phyloP scores from a whole-genome alignment of 1,139 yeast species.

The Blastobotrys illinoisensis region DNA sequence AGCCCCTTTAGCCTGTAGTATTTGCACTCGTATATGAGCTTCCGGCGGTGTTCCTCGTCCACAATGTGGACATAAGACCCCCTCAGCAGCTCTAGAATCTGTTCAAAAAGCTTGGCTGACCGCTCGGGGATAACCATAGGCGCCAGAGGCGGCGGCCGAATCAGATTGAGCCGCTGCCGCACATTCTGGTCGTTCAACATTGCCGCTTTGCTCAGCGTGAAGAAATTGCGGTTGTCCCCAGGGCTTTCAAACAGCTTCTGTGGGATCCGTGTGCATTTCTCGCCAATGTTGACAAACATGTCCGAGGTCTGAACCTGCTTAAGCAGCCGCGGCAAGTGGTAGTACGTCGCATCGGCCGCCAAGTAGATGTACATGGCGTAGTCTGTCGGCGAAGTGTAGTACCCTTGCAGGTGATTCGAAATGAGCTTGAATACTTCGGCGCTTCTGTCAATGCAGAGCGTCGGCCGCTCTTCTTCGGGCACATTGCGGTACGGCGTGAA shows the following conservation, averaged over 20 bases:
- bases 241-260: slow-evolving; percentile 45
- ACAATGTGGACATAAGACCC: slow-evolving; percentile 48
- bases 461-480: slow-evolving; percentile 31
- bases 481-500: slow-evolving; percentile 30
- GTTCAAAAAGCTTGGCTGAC: slow-evolving; percentile 54
- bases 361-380: slow-evolving; percentile 59
- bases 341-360: slow-evolving; percentile 70
- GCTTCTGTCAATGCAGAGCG: slow-evolving; percentile 71
- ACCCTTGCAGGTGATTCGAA: slow-evolving; percentile 63
- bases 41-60: slow-evolving; percentile 49
- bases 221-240: slow-evolving; percentile 76
- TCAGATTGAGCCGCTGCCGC: slow-evolving; percentile 30
- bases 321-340: slow-evolving; percentile 55
- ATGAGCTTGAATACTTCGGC: slow-evolving; percentile 64
- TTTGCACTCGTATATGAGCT: slow-evolving; percentile 61
- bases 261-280: slow-evolving; percentile 53
- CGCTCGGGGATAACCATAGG: slow-evolving; percentile 51
- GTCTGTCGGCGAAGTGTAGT: slow-evolving; percentile 51
- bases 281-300: slow-evolving; percentile 59
- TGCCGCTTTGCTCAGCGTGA: slow-evolving; percentile 54
- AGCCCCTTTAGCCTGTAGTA: slow-evolving; percentile 72
- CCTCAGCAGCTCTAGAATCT: slow-evolving; percentile 49
- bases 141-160: slow-evolving; percentile 74
- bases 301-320: slow-evolving; percentile 48
- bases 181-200: slow-evolving; percentile 43